These are phyloP conservation scores for Bidens hawaiensis DNA, from an alignment of 140 eudicot genomes.

Conservation along the genomic window DNA sequence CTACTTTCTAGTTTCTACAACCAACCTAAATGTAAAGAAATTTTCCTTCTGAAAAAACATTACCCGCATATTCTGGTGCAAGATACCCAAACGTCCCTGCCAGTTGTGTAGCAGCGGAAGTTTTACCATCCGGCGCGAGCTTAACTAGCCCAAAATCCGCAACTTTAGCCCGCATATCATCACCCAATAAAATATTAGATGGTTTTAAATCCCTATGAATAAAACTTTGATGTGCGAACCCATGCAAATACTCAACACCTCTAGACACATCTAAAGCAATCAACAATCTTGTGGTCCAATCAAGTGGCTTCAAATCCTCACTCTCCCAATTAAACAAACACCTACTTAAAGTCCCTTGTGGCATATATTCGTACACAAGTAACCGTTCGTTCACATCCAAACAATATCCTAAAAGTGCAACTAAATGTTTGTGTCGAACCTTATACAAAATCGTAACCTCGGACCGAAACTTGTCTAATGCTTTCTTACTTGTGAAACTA, in stretches of 20 bases:
- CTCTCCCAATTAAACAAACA: slow-evolving; percentile 55
- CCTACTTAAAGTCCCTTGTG: too few relatives aligned
- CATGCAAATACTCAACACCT: slow-evolving; percentile 86
- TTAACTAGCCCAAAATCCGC: slow-evolving; percentile 96
- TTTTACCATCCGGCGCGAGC: slow-evolving; percentile 88
- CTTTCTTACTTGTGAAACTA: slow-evolving; percentile 64
- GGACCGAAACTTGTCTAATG: slow-evolving; percentile 63
- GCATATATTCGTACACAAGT: too few relatives aligned
- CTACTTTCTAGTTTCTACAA: too few relatives aligned
- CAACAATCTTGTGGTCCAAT: slow-evolving; percentile 64
- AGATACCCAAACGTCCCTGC: too few relatives aligned
- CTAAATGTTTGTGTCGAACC: slow-evolving; percentile 87
- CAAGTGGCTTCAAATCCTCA: slow-evolving; percentile 77
- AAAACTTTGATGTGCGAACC: slow-evolving; percentile 86
- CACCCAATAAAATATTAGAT: slow-evolving; percentile 86
- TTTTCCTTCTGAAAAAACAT: too few relatives aligned
- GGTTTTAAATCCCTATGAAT: too few relatives aligned
- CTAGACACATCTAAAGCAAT: slow-evolving; percentile 87
- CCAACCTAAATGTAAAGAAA: too few relatives aligned
- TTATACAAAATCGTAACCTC: slow-evolving; percentile 82
- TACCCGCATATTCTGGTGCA: slow-evolving; percentile 95
- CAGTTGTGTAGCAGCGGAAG: slow-evolving; percentile 58
- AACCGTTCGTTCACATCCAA: slow-evolving; percentile 79
- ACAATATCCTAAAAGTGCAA: slow-evolving; percentile 85
- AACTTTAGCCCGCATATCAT: slow-evolving; percentile 93